Base-by-base conservation (phyloP, 2,329 filamentous ascomycete genomes). In the Aspergillus glaucus region DNA sequence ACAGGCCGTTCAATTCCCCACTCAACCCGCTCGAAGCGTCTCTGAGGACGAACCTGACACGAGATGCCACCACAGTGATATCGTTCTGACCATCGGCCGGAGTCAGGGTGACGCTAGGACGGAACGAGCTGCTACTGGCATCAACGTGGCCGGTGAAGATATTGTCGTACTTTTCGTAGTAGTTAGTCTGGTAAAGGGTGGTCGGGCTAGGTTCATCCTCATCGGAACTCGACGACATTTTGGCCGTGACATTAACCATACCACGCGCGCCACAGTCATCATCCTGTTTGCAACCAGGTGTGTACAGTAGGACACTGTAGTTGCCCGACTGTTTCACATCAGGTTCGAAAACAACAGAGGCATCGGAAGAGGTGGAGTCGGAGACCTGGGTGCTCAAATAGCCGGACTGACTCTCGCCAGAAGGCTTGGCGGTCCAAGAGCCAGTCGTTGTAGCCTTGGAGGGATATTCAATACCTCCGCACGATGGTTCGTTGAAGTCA, bases 81-180 rank as follows among this genome's bases (percentile, higher is more conserved):
- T 79, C 75, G 2, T 76, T 70, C 30, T 83, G 70, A 36, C 80
- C 83, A 28, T 78, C 66, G 19, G 82, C 74, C 4, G 92, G 87
- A 0, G 82, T 79, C 41, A 98, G 73, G 0, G 87, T 95, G 46
- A 98, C 83, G 4, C 81, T 81, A 12, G 92, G 89, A 39, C 84
- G 84, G 75, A 96, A 96, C 17, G 79, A 79, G 53, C 73, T 75
- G 8, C 81, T 85, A 46, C 80, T 83, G 47, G 84, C 84, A 63
- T 97, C 89, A 47, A 98, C 82, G 56, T 83, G 83, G 43, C 91
- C 93, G 56, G 85, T 86, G 70, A 90, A 95, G 50, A 98, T 84
- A 57, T 88, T 84, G 64, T 98, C 93, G 63, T 95, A 97, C 69
- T 98, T 98, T 75, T 97, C 92, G 66, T 85, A 94, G 65, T 94